Evolutionary conservation across 805 yeast genomes (phyloP).

Genomic region (Metschnikowia corniflorae): DNA sequence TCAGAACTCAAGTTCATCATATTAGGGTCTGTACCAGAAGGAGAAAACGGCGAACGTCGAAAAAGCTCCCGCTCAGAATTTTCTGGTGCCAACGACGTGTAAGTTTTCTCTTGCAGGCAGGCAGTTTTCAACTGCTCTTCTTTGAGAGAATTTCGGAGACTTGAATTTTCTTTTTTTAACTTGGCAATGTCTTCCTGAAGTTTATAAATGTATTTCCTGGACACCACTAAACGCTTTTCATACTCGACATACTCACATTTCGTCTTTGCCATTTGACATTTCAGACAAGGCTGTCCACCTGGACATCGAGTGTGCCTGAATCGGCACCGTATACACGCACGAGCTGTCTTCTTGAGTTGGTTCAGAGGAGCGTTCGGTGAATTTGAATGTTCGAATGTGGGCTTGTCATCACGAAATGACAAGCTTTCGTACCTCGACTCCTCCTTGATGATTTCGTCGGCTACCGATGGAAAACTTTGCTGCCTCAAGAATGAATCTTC

Average conservation of each 20-base stretch:
- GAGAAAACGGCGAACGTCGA: slow-evolving; percentile 7
- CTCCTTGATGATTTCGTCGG: neutral
- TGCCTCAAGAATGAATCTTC: neutral
- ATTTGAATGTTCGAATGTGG: slow-evolving; percentile 2
- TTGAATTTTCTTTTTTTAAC: slow-evolving; percentile 63
- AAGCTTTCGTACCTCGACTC: slow-evolving; percentile 3
- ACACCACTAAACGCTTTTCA: slow-evolving; percentile 67
- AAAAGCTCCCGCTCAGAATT: neutral
- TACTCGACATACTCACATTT: slow-evolving; percentile 71
- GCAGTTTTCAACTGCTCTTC: slow-evolving; percentile 20
- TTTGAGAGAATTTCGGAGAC: slow-evolving; percentile 44
- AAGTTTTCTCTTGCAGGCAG: neutral
- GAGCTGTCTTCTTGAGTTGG: slow-evolving; percentile 30
- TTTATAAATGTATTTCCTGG: slow-evolving; percentile 63
- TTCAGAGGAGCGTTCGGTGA: slow-evolving; percentile 3
- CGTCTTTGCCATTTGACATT: slow-evolving; percentile 53
- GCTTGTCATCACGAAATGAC: slow-evolving; percentile 6
- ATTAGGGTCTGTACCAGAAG: slow-evolving; percentile 3
- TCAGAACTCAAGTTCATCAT: slow-evolving; percentile 7
- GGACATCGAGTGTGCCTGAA: slow-evolving; percentile 73
- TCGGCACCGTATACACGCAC: slow-evolving; percentile 64
- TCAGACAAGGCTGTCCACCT: slow-evolving; percentile 70
- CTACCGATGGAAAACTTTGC: neutral
- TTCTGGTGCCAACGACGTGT: too few species aligned
- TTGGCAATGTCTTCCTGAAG: slow-evolving; percentile 65